Evolutionary conservation across 108 stramenopile genomes (phyloP).

Genomic region (Schizochytrium sp.): DNA sequence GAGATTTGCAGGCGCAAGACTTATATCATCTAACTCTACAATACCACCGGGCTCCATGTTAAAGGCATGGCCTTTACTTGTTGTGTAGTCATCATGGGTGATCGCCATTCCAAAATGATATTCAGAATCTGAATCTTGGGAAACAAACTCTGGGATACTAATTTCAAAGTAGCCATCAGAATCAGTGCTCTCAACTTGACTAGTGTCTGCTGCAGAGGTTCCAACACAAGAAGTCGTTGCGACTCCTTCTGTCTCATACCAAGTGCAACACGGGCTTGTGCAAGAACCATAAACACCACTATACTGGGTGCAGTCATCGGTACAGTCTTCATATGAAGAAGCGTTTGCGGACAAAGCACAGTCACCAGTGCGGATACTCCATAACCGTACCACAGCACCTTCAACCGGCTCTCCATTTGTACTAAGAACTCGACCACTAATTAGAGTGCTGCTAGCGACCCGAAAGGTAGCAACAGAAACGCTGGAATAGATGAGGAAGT

Average conservation of each 20-base stretch:
- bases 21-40: background rate
- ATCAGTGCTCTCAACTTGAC: background rate
- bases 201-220: background rate
- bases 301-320: background rate
- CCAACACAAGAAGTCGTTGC: constrained; percentile 6
- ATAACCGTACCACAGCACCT: constrained; percentile 31
- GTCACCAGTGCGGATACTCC: background rate
- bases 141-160: background rate
- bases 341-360: background rate
- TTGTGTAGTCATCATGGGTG: background rate
- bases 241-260: background rate
- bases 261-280: background rate
- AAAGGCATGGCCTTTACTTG: constrained; percentile 29
- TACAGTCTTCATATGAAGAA: background rate
- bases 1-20: background rate
- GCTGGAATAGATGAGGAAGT: background rate
- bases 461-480: constrained; percentile 22
- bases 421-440: background rate
- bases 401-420: background rate
- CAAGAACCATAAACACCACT: constrained; percentile 15
- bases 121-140: background rate
- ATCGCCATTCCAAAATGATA: constrained; percentile 5
- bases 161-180: background rate
- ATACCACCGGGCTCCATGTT: background rate
- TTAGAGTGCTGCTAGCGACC: background rate